Evolutionary conservation across 352 stramenopile species (phyloP).

Genomic region (Pythium aphanidermatum): DNA sequence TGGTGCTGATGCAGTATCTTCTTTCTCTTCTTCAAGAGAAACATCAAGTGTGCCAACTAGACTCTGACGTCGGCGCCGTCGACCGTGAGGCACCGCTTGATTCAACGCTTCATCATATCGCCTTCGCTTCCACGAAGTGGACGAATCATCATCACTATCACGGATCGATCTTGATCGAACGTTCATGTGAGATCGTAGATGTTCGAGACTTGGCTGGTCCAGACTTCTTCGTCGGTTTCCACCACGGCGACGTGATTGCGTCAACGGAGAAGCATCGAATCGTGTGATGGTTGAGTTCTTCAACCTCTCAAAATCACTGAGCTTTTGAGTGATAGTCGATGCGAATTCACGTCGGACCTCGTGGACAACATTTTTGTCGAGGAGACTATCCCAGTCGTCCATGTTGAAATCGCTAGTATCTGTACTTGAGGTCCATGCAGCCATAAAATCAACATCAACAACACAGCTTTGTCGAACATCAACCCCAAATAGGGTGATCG

Average conservation of each 20-base stretch:
- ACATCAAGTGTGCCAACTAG: slow-evolving; percentile 10
- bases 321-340: too few species aligned
- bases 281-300: too few species aligned
- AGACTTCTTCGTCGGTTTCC: slow-evolving; percentile 8
- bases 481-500: slow-evolving; percentile 2
- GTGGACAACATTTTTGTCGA: neutral
- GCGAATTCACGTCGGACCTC: too few species aligned
- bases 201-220: slow-evolving; percentile 10
- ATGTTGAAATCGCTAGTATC: neutral
- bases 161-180: neutral
- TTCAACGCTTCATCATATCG: slow-evolving; percentile 3
- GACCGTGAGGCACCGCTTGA: too few species aligned
- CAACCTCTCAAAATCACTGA: too few species aligned
- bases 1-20: neutral
- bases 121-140: neutral
- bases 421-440: slow-evolving; percentile 8
- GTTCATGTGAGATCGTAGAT: slow-evolving; percentile 4
- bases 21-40: slow-evolving; percentile 8
- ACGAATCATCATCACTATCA: neutral
- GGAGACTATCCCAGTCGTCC: neutral
- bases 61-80: slow-evolving; percentile 13
- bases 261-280: neutral
- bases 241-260: neutral
- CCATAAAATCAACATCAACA: slow-evolving; percentile 1
- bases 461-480: slow-evolving; percentile 3